A percentile compares a stretch with the other conserved stretches of the same genome.
Evolutionary conservation across 1,139 yeast species (phyloP).

Genomic region (Entelexis sorbosivorans): DNA sequence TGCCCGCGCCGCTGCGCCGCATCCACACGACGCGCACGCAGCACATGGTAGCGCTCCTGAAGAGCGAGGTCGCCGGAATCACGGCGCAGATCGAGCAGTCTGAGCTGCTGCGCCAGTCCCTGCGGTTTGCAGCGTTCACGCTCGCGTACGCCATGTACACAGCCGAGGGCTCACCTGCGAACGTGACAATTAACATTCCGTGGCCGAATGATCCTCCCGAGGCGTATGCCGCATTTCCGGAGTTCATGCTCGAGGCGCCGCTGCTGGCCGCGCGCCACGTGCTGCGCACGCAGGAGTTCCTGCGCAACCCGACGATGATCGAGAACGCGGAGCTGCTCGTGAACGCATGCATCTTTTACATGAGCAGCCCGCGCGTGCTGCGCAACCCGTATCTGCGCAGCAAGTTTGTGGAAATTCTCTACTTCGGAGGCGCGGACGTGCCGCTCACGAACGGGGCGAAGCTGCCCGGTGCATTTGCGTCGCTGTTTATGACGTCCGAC

Average conservation of each 20-base stretch:
- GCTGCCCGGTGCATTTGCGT: conserved; percentile 57
- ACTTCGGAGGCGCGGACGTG: conserved; percentile 42
- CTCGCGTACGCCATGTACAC: conserved; percentile 59
- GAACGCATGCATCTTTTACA: conserved; percentile 58
- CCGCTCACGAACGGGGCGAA: conserved; percentile 34
- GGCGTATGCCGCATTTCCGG: conserved; percentile 69
- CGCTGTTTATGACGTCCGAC: conserved; percentile 51
- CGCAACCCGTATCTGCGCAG: conserved; percentile 93
- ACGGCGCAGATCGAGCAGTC: conserved; percentile 7
- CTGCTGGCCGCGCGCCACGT: conserved; percentile 60
- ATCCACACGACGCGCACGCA: not conserved
- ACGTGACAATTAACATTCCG: conserved; percentile 56
- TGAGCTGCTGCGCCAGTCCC: conserved; percentile 10
- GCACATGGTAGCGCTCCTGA: not conserved
- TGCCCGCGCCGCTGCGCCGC: conserved; percentile 5
- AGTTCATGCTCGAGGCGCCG: conserved; percentile 74
- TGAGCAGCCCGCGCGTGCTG: conserved; percentile 75
- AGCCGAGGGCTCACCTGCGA: conserved; percentile 38
- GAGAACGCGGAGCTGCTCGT: conserved; percentile 34
- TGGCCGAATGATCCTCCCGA: conserved; percentile 43
- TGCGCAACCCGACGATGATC: conserved; percentile 23
- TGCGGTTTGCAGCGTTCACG: conserved; percentile 58
- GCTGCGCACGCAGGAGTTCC: conserved; percentile 39
- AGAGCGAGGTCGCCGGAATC: conserved; percentile 12
- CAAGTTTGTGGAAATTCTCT: conserved; percentile 67